Evolutionary conservation across 1,139 yeast species (phyloP), one percentile per base, ranked within the genome.

Genomic region (Hemisphaericaspora xylofermentans): DNA sequence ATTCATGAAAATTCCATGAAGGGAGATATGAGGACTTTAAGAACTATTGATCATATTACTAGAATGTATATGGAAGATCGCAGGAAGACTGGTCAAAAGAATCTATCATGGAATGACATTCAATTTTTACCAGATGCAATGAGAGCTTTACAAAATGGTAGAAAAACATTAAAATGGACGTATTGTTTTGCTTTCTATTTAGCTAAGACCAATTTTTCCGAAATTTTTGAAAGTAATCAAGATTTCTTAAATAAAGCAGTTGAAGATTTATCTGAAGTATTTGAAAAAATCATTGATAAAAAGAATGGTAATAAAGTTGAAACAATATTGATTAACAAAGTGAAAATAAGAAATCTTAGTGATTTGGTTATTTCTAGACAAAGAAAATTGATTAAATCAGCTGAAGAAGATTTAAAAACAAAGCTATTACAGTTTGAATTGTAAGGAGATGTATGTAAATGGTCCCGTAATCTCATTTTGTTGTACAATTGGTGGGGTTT

Each of bases 101-200:
- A 56, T n/a, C 50, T 88, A 44, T 84, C 95, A 2, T 89, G 96
- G 96, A 87, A 87, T 43, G 97, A 91, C 54, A 85, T 89, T 1
- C 95, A 88, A 55, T 91, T 86, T 57, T 71, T 89, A 40, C 77
- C 82, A 7, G 94, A 85, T 46, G 82, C 93, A 36, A 82, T 85
- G 43, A 71, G 74, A 36, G 75, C 78, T 1, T 65, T 89, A 42
- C 71, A 83, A 29, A 76, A 74, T 42, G 88, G 96, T 2, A 71
- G 98, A 43, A 81, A 82, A 37, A 80, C 91, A 2, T 68, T 93
- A 40, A 87, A 88, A 63, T 93, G 98, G 98, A 82, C 97, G 0
- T 91, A 88, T 62, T 89, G 91, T 5, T 78, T 88, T 57, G 84
- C 88, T 2, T 93, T 67, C 56, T 88, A 83, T 58, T 68, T 88